Conservation (phyloP, 2,329 filamentous ascomycete species). For the Neoarthrinium moseri region DNA sequence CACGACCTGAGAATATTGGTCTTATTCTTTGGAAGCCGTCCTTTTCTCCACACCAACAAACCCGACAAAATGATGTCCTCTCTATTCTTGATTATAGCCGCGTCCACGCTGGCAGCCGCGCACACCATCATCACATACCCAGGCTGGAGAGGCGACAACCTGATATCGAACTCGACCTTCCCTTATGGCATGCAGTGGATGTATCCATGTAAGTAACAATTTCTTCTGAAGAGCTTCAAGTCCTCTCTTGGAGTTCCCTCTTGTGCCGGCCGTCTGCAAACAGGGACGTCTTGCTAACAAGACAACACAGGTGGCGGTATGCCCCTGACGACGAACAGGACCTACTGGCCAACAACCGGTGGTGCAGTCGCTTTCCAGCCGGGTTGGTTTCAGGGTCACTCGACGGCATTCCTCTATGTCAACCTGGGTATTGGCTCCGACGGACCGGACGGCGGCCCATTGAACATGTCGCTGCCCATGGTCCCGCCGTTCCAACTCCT, state of each 20-base stretch:
- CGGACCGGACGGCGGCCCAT: slow-evolving; percentile 62
- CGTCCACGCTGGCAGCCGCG: slow-evolving; percentile 54
- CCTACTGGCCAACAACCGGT: slow-evolving; percentile 85
- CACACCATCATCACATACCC: slow-evolving; percentile 86
- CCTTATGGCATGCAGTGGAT: slow-evolving; percentile 95
- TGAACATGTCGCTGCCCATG: slow-evolving; percentile 87
- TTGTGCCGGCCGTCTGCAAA: too few relatives aligned
- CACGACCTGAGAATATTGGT: too few relatives aligned
- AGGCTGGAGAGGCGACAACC: slow-evolving; percentile 83
- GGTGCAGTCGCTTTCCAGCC: slow-evolving; percentile 90
- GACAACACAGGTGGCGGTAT: slow-evolving; percentile 77
- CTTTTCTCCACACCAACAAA: too few relatives aligned
- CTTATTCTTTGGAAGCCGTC: too few relatives aligned
- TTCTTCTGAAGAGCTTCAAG: background rate
- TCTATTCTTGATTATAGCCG: slow-evolving; percentile 40
- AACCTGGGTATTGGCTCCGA: slow-evolving; percentile 83
- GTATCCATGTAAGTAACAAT: slow-evolving; percentile 74
- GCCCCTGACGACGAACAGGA: slow-evolving; percentile 74
- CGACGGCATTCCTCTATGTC: slow-evolving; percentile 79
- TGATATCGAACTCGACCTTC: slow-evolving; percentile 73
- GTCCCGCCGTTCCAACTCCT: slow-evolving; percentile 77
- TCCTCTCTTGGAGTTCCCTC: slow-evolving; percentile 4
- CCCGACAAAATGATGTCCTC: slow-evolving; percentile 44
- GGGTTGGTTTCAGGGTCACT: slow-evolving; percentile 92
- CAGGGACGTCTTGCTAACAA: too few relatives aligned